These are phyloP conservation scores for Trametes coccinea DNA, from an alignment of 768 basidiomycete genomes.

Conservation along the genomic window DNA sequence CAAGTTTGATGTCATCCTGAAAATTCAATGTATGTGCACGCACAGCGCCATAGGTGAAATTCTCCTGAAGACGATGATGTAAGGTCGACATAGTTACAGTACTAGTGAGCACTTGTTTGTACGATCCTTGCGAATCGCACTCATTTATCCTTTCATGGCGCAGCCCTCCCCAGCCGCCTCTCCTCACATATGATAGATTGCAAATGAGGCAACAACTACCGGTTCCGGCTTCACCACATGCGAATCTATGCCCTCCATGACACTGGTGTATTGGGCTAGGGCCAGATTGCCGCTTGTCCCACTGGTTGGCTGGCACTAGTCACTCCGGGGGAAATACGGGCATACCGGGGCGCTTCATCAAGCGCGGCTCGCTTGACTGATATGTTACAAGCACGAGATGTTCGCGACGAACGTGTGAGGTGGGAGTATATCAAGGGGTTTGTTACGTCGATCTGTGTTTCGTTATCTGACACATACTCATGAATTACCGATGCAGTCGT, in stretches of 20 bases:
- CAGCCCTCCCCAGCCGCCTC: neutral
- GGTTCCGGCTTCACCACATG: neutral
- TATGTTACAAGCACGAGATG: neutral
- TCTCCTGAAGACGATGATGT: conserved; percentile 11
- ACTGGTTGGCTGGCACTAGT: neutral
- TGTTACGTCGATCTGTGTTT: conserved; percentile 1
- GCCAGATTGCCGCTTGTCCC: neutral
- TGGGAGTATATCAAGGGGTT: neutral
- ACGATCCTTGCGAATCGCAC: conserved; percentile 6
- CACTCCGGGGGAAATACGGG: neutral
- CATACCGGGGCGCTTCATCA: neutral
- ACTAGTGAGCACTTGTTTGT: neutral
- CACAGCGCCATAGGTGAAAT: neutral
- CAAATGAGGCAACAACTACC: neutral
- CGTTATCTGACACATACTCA: neutral
- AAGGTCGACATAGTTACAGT: neutral
- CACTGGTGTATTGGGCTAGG: neutral
- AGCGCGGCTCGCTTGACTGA: too few relatives aligned
- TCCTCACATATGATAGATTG: conserved; percentile 1
- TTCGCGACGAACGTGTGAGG: neutral
- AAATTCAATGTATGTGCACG: too few relatives aligned
- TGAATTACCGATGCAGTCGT: neutral
- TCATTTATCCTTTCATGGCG: conserved; percentile 16
- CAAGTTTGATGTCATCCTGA: too few relatives aligned
- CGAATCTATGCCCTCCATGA: neutral